Base-by-base conservation (phyloP, 2,329 filamentous ascomycete genomes). In the Basipetospora chlamydospora region DNA sequence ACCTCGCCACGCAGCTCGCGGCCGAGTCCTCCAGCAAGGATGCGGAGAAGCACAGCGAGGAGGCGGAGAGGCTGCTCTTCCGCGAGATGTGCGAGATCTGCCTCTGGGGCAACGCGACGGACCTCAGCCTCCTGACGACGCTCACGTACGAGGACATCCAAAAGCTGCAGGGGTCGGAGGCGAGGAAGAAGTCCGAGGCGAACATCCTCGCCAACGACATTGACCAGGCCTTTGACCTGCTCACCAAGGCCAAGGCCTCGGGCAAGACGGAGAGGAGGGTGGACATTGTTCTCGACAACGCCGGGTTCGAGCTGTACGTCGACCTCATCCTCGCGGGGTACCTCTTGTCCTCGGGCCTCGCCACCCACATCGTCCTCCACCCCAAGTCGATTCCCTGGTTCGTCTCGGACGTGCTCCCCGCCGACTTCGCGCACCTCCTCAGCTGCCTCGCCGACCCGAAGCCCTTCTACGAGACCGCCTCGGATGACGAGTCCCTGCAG, bases 321-420 rank as follows among this genome's bases (percentile, higher is more conserved):
- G 90, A 98, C 52, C 69, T 98, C 8, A 77, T 96, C 39, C 70
- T 98, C 2, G 87, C 85, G 0, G 88, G 87, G 1, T 98, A 93
- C 53, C 67, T 98, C 11, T 67, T 98, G 6, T 77, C 84, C 1
- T 69, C 85, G 0, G 83, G 80, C 1, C 73, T 98, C 5, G 90
- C 90, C 0, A 95, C 87, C 0, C 75, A 76, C 17, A 69, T 98
- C 11, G 77, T 96, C 15, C 70, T 98, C 8, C 87, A 94, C 50
- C 87, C 90, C 35, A 98, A 98, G 61, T 79, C 77, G 16, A 87
- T 98, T 40, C 90, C 90, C 1, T 98, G 90, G 90, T 98, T 96
- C 53, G 90, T 98, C 33, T 95, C 86, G 1, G 90, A 98, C 49
- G 90, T 96, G 3, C 59, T 94, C 9, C 87, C 88, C 0, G 68